These are phyloP conservation scores for Neofusicoccum parvum DNA, from an alignment of 2,329 filamentous ascomycete genomes.

Conservation along the genomic window DNA sequence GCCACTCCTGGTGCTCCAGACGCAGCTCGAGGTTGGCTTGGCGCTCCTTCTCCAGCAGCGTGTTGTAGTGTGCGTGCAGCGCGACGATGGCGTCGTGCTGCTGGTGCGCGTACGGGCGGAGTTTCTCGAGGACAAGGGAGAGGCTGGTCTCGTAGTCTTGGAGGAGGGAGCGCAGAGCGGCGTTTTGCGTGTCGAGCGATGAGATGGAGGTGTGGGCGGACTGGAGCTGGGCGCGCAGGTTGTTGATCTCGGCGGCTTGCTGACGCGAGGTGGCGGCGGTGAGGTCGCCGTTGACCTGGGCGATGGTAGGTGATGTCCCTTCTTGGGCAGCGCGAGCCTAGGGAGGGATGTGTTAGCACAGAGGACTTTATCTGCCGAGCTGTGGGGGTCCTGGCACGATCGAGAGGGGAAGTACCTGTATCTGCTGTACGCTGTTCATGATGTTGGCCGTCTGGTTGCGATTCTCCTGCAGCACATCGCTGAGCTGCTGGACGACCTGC, in stretches of 20 bases:
- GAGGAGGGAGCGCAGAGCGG: constrained; percentile 33
- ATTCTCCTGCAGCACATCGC: constrained; percentile 43
- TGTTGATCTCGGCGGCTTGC: constrained; percentile 32
- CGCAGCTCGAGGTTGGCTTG: constrained; percentile 49
- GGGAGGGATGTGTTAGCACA: neutral
- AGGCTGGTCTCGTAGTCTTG: constrained; percentile 48
- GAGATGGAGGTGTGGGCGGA: constrained; percentile 32
- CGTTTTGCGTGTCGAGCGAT: constrained; percentile 31
- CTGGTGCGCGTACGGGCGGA: constrained; percentile 40
- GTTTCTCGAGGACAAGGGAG: constrained; percentile 40
- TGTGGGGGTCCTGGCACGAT: neutral
- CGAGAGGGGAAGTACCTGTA: constrained; percentile 9
- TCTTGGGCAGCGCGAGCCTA: constrained; percentile 40
- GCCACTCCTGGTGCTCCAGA: constrained; percentile 53
- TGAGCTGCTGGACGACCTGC: constrained; percentile 44
- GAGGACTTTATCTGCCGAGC: too few relatives aligned
- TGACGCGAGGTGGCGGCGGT: neutral
- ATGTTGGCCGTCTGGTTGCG: constrained; percentile 41
- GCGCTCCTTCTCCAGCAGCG: constrained; percentile 46
- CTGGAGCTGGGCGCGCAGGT: constrained; percentile 36
- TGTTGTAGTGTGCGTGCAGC: constrained; percentile 52
- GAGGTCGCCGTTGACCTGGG: constrained; percentile 39
- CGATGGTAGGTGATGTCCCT: constrained; percentile 30
- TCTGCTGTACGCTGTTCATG: constrained; percentile 41
- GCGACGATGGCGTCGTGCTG: constrained; percentile 47